Evolutionary conservation across 805 yeast species (phyloP), one percentile per base, ranked within the genome.

Genomic region (Yarrowia sp.): DNA sequence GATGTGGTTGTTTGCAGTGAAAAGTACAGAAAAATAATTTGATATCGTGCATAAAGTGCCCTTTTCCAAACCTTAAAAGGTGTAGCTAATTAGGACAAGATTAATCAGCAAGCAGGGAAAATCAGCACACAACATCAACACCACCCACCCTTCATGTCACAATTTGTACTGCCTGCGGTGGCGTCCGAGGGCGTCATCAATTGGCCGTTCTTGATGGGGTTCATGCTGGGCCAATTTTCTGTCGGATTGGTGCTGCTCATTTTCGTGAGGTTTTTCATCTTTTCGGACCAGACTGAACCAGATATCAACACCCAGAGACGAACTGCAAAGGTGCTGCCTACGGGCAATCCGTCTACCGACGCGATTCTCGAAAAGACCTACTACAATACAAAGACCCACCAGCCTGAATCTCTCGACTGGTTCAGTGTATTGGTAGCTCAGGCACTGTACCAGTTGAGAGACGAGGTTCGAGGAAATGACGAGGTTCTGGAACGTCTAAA

Each of bases 381-480:
- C 75, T 95, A 95, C 77, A 90, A 95, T 74, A 98, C 95, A 1
- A 87, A 87, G 55, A 87, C 86, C 33, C 99, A 95, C 76, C 82
- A 87, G 17, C 85, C 98, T 0, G 99, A 95, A 79, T 89, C 97
- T 0, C 79, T 95, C 69, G 99, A 95, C 76, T 95, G 99, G 99
- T 92, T 95, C 77, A 95, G 94, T 71, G 98, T 95, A 1, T 81
- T 95, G 43, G 84, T 95, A 19, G 99, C 98, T 0, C 98, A 95
- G 76, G 87, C 92, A 9, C 87, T 95, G 33, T 86, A 91, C 39
- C 97, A 93, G 71, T 83, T 92, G 70, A 84, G 99, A 68, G 84
- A 87, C n/a, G 98, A 95, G 75, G 98, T 98, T 0, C 79, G 91
- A 68, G 82, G 85, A 49, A 87, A 92, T 60, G 95, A 95, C 75